Evolutionary conservation across 2,329 filamentous ascomycete species (phyloP), one percentile per base, ranked within the genome.

Genomic region (Aotearoamyces nothofagi): DNA sequence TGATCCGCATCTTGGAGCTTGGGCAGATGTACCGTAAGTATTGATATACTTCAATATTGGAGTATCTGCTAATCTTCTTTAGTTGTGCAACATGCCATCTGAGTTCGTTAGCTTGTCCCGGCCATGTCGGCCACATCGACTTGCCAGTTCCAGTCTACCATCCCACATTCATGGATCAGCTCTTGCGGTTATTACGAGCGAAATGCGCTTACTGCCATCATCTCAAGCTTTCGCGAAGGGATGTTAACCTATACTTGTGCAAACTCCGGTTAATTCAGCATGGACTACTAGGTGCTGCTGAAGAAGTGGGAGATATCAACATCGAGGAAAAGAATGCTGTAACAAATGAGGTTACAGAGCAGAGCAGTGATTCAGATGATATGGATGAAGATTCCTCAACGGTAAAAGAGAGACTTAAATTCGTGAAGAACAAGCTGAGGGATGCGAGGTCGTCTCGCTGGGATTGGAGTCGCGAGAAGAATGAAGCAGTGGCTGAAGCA

Each of bases 61-160:
- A 17, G 17, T 22, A 14, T 30, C 28, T 38, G 23, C 31, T 43
- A 30, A 43, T 26, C 23, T 26, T 12, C 23, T 14, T 25, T 17
- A 92, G 83, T 49, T 98, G 90, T 58, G 68, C 83, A 44, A 98
- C 90, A 52, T 98, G 90, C 58, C 82, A 87, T 42, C 66, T 92
- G 40, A 79, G 76, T 46, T 76, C 75, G 36, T 68, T 74, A 47
- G 70, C 70, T 43, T 98, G 92, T 51, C 83, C 87, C 5, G 92
- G 92, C 33, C 92, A 98, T 58, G 70, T 79, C 34, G 92, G 90
- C 30, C 90, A 98, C 50, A 92, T 98, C 51, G 83, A 94, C 44
- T 73, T 98, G 9, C 86, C 90, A 9, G 78, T 86, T 9, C 82
- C 81, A 26, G 81, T 94, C 29, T 98, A 96, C 52, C 87, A 98